Evolutionary conservation across 805 yeast species (phyloP).

Genomic region (Pichia californica): DNA sequence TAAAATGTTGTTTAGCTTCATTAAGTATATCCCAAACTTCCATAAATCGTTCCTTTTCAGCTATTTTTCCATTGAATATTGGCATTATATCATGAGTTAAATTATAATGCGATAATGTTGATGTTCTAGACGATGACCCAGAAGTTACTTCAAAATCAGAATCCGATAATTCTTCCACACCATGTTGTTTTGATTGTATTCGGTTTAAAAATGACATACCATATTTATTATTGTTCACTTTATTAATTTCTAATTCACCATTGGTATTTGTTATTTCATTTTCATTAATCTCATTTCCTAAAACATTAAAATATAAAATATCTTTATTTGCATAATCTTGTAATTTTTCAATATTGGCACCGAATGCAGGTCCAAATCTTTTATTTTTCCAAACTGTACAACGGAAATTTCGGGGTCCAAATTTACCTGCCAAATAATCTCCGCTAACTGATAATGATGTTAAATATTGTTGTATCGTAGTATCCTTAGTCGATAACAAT

Average conservation of each 20-base stretch:
- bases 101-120: not conserved
- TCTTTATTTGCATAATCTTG: not conserved
- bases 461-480: slow-evolving; percentile 13
- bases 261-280: not conserved
- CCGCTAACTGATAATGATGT: slow-evolving; percentile 14
- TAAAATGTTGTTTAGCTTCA: slow-evolving; percentile 20
- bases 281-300: no score
- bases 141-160: no score
- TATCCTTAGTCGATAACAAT: slow-evolving; percentile 6
- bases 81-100: slow-evolving; percentile 1
- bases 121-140: not conserved
- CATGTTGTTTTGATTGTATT: not conserved
- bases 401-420: slow-evolving; percentile 19
- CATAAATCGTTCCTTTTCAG: not conserved
- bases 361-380: slow-evolving; percentile 20
- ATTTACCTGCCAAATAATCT: slow-evolving; percentile 22
- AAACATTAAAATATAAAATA: no score
- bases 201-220: not conserved
- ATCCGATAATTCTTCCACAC: no score
- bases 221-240: not conserved
- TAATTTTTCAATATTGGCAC: slow-evolving; percentile 12
- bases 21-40: slow-evolving; percentile 13
- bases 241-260: no score
- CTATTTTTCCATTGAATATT: not conserved
- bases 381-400: slow-evolving; percentile 11